These are phyloP conservation scores for Colletotrichum euphorbiae DNA, from an alignment of 2,329 filamentous ascomycete species.

Conservation along the genomic window DNA sequence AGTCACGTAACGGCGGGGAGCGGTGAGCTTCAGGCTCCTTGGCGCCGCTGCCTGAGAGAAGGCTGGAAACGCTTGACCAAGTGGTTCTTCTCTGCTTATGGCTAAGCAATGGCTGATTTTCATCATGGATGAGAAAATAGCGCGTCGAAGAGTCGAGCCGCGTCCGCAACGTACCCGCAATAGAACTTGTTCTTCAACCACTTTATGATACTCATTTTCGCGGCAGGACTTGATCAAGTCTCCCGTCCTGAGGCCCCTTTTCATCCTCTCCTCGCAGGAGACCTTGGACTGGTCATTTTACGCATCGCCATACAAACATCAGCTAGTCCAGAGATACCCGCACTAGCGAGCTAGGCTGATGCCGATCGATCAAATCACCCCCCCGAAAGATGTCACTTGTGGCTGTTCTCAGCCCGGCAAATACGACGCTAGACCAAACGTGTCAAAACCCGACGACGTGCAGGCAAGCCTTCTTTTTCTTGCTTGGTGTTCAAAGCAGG, in stretches of 20 bases:
- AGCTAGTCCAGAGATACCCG: not conserved
- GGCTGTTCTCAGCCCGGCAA: conserved; percentile 27
- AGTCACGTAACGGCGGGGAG: not conserved
- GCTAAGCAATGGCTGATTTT: not conserved
- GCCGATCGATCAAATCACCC: conserved; percentile 30
- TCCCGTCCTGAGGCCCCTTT: not conserved
- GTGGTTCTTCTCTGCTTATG: not conserved
- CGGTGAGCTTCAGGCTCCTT: conserved; percentile 10
- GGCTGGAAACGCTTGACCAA: not conserved
- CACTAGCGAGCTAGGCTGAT: conserved; percentile 34
- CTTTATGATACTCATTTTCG: not conserved
- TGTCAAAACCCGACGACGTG: conserved; percentile 34
- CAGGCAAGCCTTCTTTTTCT: conserved; percentile 30
- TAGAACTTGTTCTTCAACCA: not conserved
- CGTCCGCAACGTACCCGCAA: not conserved
- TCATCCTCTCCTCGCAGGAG: not conserved
- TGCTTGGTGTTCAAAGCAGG: not conserved
- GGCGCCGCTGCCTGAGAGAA: not conserved
- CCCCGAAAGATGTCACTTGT: conserved; percentile 32
- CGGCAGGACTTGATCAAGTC: not conserved
- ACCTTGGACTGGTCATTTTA: conserved; percentile 6
- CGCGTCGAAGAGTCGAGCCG: too few species aligned
- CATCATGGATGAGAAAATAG: too few species aligned
- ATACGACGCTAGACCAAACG: conserved; percentile 29
- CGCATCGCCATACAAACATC: not conserved